Conservation (phyloP, 495 filamentous ascomycete genomes). For the Jackrogersella minutella region DNA sequence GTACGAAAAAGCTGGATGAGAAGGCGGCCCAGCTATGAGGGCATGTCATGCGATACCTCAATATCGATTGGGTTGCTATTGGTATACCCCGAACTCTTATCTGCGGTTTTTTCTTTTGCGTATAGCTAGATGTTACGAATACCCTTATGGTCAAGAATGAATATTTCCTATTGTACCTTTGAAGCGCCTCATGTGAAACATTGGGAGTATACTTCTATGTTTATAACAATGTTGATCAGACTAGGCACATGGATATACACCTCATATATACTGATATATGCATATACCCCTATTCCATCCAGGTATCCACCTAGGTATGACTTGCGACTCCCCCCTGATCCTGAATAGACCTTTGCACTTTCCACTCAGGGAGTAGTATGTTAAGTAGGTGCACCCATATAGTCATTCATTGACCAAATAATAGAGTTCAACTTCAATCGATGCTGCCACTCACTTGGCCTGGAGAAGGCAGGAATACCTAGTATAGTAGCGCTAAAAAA, state of each 20-base stretch:
- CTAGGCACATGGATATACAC: too few species aligned
- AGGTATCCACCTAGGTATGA: too few species aligned
- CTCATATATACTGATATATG: not conserved
- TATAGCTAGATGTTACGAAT: not conserved
- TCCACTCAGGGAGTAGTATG: not conserved
- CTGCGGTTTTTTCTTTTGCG: not conserved
- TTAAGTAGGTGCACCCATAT: not conserved
- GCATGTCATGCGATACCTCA: not conserved
- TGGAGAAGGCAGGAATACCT: not conserved
- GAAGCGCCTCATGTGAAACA: too few species aligned
- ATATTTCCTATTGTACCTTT: not conserved
- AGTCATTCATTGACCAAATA: not conserved
- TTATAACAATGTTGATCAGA: too few species aligned
- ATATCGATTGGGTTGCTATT: not conserved
- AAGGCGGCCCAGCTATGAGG: constrained; percentile 45
- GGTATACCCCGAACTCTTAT: not conserved
- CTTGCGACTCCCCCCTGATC: not conserved
- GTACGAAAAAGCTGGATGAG: constrained; percentile 54
- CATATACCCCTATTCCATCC: too few species aligned
- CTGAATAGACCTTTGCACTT: not conserved
- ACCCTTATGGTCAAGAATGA: not conserved
- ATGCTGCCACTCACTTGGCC: not conserved
- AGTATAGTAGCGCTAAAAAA: not conserved
- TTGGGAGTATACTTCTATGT: too few species aligned
- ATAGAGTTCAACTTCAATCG: constrained; percentile 3